phyloP scores from a whole-genome alignment of 768 basidiomycete genomes.

The Termitomyces sp. region DNA sequence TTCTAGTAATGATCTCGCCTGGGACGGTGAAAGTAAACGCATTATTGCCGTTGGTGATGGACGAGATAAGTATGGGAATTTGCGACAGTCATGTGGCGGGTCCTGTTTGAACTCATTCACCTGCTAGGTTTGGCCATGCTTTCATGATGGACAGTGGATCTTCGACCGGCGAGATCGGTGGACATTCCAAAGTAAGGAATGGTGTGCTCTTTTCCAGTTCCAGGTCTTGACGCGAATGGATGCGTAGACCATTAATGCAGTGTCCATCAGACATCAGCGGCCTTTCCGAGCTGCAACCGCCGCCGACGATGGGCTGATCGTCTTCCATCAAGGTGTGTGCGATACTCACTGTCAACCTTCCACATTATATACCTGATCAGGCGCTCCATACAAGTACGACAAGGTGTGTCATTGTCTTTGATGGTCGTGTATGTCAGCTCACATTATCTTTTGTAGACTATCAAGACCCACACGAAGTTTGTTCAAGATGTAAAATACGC shows the following conservation, averaged over 20 bases:
- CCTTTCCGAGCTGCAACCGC: slow-evolving; percentile 91
- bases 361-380: slow-evolving; percentile 25
- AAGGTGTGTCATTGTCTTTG: slow-evolving; percentile 41
- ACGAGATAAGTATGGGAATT: slow-evolving; percentile 63
- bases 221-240: not conserved
- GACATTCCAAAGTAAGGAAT: slow-evolving; percentile 75
- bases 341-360: not conserved
- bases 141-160: slow-evolving; percentile 83
- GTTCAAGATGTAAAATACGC: slow-evolving; percentile 88
- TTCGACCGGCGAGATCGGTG: slow-evolving; percentile 83
- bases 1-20: slow-evolving; percentile 83
- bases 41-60: slow-evolving; percentile 94
- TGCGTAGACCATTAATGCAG: slow-evolving; percentile 74
- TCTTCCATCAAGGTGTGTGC: slow-evolving; percentile 71
- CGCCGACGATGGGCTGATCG: slow-evolving; percentile 74
- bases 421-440: not conserved
- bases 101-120: not conserved
- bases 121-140: slow-evolving; percentile 70
- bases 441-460: slow-evolving; percentile 39
- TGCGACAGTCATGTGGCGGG: not conserved
- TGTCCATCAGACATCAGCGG: slow-evolving; percentile 81
- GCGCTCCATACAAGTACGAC: slow-evolving; percentile 86
- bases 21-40: slow-evolving; percentile 97
- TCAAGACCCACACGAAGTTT: slow-evolving; percentile 87
- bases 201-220: not conserved